Percentiles rank a stretch among this genome's conserved stretches.
Evolutionary conservation across 208 protist species (phyloP).

Genomic region (Lotmaria passim): DNA sequence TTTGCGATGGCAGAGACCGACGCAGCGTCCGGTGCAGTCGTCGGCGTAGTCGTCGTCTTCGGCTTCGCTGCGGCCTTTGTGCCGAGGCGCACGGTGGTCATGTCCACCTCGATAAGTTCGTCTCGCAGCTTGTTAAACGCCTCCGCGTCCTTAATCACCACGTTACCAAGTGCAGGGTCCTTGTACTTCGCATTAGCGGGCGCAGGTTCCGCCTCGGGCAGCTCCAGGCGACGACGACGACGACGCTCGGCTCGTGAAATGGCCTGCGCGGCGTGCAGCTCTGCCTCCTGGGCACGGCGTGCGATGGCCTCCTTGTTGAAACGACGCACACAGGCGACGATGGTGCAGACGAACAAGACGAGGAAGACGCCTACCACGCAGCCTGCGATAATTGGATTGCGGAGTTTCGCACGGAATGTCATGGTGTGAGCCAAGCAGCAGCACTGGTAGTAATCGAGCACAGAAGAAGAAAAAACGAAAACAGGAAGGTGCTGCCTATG

Average conservation of each 20-base stretch:
- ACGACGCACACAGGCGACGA: background rate
- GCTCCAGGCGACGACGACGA: background rate
- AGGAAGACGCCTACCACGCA: background rate
- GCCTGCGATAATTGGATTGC: background rate
- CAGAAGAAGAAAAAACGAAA: constrained; percentile 24
- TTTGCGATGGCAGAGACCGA: no score
- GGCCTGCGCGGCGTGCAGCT: background rate
- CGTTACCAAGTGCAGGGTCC: constrained; percentile 16
- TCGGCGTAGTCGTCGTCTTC: background rate
- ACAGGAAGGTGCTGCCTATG: background rate
- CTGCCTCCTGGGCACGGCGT: constrained; percentile 1
- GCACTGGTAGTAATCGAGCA: background rate
- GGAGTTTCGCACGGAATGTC: constrained; percentile 3
- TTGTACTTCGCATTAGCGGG: background rate
- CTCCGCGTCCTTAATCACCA: constrained; percentile 9
- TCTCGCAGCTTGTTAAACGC: background rate
- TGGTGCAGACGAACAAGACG: constrained; percentile 2
- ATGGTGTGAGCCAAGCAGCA: background rate
- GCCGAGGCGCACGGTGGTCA: background rate
- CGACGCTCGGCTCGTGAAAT: background rate
- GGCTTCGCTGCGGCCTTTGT: background rate
- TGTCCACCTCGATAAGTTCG: constrained; percentile 9
- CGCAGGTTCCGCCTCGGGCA: constrained; percentile 5
- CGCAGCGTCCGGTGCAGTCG: background rate
- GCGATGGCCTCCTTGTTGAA: constrained; percentile 3